Evolutionary conservation across 2,329 filamentous ascomycete genomes (phyloP).

Genomic region (Coniochaeta hoffmannii): DNA sequence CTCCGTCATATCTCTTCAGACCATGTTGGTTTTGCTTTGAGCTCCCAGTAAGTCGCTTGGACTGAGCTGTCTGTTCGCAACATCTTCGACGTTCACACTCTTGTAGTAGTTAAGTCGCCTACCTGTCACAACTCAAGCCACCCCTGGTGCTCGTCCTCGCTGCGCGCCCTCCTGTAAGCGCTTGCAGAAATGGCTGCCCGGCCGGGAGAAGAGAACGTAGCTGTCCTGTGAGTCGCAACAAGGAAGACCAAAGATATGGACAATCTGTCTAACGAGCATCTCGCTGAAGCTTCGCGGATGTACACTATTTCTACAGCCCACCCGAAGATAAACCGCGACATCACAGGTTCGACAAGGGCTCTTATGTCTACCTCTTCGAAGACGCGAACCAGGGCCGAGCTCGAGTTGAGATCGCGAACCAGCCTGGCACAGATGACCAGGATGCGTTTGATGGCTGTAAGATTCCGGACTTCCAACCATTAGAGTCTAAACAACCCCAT

Average conservation of each 20-base stretch:
- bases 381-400: constrained; percentile 59
- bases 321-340: constrained; percentile 61
- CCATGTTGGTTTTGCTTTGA: background rate
- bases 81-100: background rate
- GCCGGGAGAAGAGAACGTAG: constrained; percentile 39
- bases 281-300: constrained; percentile 58
- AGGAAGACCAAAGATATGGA: background rate
- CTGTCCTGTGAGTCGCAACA: constrained; percentile 30
- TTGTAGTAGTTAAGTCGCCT: background rate
- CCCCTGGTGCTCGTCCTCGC: background rate
- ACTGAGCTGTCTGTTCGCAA: background rate
- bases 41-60: background rate
- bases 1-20: constrained; percentile 1
- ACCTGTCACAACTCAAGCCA: background rate
- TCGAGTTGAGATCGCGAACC: constrained; percentile 69
- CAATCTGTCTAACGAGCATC: constrained; percentile 16
- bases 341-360: constrained; percentile 72
- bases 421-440: constrained; percentile 66
- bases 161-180: background rate
- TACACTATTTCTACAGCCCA: constrained; percentile 73
- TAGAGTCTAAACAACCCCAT: background rate
- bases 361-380: constrained; percentile 75
- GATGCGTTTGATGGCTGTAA: constrained; percentile 73
- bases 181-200: constrained; percentile 31
- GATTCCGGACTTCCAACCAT: constrained; percentile 21